Conservation (phyloP, 2,329 filamentous ascomycete genomes). For the Chrysoporthe puriensis region DNA sequence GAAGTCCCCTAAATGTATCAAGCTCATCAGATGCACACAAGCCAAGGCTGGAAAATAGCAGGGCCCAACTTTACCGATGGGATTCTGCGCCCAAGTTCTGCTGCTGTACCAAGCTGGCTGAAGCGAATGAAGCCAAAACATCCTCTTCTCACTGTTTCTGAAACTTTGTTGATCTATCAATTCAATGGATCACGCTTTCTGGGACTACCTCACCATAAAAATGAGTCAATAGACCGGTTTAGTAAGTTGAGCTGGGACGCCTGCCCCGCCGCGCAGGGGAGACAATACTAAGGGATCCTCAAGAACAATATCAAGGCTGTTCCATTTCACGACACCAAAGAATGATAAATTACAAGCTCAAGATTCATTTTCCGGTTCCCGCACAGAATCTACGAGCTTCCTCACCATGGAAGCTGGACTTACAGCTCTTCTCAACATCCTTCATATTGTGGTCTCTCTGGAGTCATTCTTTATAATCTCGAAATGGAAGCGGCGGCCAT, state of each 20-base stretch:
- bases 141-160: neutral
- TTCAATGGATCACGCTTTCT: neutral
- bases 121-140: neutral
- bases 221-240: neutral
- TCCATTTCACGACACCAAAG: constrained; percentile 15
- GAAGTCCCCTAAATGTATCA: neutral
- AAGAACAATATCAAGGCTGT: constrained; percentile 21
- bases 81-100: no score
- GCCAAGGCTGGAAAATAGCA: neutral
- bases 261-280: neutral
- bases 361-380: constrained; percentile 6
- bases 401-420: neutral
- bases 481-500: constrained; percentile 3
- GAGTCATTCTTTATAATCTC: neutral
- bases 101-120: neutral
- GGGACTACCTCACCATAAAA: no score
- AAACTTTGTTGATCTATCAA: neutral
- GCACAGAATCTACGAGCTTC: neutral
- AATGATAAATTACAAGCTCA: constrained; percentile 15
- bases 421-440: neutral
- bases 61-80: neutral
- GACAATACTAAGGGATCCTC: constrained; percentile 25
- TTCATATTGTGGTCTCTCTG: constrained; percentile 10
- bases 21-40: neutral
- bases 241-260: neutral